phyloP scores from a whole-genome alignment of 2,329 filamentous ascomycete genomes.

The Alternaria brassicae region DNA sequence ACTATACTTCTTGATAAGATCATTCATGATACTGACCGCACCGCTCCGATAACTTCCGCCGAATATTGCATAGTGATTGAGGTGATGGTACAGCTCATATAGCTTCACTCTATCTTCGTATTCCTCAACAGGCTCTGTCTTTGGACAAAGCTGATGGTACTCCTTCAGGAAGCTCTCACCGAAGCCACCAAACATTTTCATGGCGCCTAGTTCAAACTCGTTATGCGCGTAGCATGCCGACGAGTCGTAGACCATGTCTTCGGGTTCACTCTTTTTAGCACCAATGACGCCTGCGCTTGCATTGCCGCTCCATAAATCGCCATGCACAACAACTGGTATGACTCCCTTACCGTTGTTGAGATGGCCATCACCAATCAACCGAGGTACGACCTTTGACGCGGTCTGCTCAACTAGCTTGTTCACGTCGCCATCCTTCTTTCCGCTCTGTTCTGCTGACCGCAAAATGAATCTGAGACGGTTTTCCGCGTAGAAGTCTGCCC shows the following conservation, averaged over 20 bases:
- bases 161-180: constrained; percentile 73
- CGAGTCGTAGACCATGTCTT: constrained; percentile 85
- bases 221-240: constrained; percentile 83
- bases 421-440: constrained; percentile 71
- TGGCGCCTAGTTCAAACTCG: constrained; percentile 92
- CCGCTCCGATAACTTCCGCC: constrained; percentile 78
- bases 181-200: constrained; percentile 96
- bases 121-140: constrained; percentile 79
- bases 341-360: constrained; percentile 68
- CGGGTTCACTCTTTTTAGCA: constrained; percentile 64
- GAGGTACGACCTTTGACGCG: constrained; percentile 71
- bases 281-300: constrained; percentile 70
- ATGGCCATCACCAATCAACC: constrained; percentile 73
- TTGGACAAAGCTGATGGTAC: constrained; percentile 77
- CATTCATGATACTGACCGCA: constrained; percentile 80
- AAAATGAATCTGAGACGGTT: constrained; percentile 74
- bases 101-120: constrained; percentile 82
- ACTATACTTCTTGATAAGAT: constrained; percentile 74
- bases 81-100: constrained; percentile 90
- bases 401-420: constrained; percentile 69
- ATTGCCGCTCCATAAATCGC: constrained; percentile 94
- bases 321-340: constrained; percentile 83
- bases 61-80: constrained; percentile 89
- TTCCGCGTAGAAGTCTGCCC: constrained; percentile 86
- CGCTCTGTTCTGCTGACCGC: constrained; percentile 61